Percentiles rank a stretch among this genome's conserved stretches.
phyloP scores from a whole-genome alignment of 257 asterid species.

The Solanum medicagineum region DNA sequence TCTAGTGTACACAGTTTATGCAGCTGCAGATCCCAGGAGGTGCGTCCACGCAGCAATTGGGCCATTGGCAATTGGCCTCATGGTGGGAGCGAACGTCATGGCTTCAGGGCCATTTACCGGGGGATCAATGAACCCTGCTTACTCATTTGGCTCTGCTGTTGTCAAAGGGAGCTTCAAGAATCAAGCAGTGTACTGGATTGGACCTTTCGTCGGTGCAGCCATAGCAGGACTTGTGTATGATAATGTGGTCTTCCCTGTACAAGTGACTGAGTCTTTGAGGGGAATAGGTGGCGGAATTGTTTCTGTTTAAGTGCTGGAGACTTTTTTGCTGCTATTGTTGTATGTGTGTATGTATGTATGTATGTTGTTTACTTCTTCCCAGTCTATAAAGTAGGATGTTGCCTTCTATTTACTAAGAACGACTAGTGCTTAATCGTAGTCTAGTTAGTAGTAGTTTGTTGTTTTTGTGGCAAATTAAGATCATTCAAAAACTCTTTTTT shows the following conservation, averaged over 20 bases:
- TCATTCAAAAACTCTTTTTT: not conserved
- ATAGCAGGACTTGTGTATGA: conserved; percentile 57
- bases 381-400: not conserved
- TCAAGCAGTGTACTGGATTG: conserved; percentile 79
- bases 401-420: not conserved
- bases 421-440: not conserved
- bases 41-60: conserved; percentile 46
- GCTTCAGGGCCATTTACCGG: conserved; percentile 81
- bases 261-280: conserved; percentile 21
- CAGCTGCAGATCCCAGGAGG: conserved; percentile 43
- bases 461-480: not conserved
- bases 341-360: not conserved
- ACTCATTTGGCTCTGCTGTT: conserved; percentile 53
- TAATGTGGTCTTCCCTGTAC: conserved; percentile 49
- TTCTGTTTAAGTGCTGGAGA: not conserved
- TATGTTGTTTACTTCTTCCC: not conserved
- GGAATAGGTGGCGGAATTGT: conserved; percentile 26
- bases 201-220: conserved; percentile 73
- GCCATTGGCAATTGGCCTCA: conserved; percentile 54
- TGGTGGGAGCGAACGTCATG: conserved; percentile 64
- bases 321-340: not conserved
- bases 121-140: conserved; percentile 83
- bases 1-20: conserved; percentile 61
- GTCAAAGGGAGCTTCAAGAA: conserved; percentile 63
- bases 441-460: not conserved